A percentile compares a stretch with the other conserved stretches of the same genome.
Evolutionary conservation across 129 eudicot genomes (phyloP).

Genomic region (Pittosporum tobira): DNA sequence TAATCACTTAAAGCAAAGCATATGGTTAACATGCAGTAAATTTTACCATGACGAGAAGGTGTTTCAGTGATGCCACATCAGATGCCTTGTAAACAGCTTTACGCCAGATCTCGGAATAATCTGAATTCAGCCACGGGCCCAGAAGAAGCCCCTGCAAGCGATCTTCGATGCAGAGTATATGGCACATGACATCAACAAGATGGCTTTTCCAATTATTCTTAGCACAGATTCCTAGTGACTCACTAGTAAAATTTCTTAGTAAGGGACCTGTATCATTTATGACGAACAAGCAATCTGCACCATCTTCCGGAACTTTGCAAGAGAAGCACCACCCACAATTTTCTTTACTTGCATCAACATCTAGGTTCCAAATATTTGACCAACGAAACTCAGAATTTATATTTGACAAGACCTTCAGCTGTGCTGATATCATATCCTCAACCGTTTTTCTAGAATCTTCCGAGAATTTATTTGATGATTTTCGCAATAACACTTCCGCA

Average conservation of each 20-base stretch:
- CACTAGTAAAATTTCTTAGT: constrained; percentile 36
- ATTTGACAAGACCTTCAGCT: constrained; percentile 56
- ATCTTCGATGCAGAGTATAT: constrained; percentile 64
- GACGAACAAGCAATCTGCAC: constrained; percentile 58
- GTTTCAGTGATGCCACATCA: constrained; percentile 42
- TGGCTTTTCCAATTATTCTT: constrained; percentile 33
- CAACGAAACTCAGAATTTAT: constrained; percentile 55
- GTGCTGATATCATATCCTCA: constrained; percentile 52
- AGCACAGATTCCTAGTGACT: constrained; percentile 37
- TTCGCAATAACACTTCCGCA: constrained; percentile 43
- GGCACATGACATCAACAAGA: constrained; percentile 60
- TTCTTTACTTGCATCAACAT: constrained; percentile 54
- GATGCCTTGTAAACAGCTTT: constrained; percentile 37
- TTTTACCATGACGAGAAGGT: constrained; percentile 56
- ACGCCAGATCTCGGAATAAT: constrained; percentile 50
- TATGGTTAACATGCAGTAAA: too few relatives aligned
- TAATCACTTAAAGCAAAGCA: neutral
- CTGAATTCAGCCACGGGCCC: constrained; percentile 87
- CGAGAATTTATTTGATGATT: constrained; percentile 45
- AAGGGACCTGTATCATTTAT: constrained; percentile 25
- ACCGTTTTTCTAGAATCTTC: constrained; percentile 37
- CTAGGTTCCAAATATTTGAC: constrained; percentile 48
- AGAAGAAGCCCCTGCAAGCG: constrained; percentile 81
- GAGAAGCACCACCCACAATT: constrained; percentile 91
- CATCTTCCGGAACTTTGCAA: constrained; percentile 69